A percentile compares a stretch with the other conserved stretches of the same genome.
These are phyloP conservation scores for Fagopyrum tataricum DNA, from an alignment of 148 eudicot species.

Conservation along the genomic window DNA sequence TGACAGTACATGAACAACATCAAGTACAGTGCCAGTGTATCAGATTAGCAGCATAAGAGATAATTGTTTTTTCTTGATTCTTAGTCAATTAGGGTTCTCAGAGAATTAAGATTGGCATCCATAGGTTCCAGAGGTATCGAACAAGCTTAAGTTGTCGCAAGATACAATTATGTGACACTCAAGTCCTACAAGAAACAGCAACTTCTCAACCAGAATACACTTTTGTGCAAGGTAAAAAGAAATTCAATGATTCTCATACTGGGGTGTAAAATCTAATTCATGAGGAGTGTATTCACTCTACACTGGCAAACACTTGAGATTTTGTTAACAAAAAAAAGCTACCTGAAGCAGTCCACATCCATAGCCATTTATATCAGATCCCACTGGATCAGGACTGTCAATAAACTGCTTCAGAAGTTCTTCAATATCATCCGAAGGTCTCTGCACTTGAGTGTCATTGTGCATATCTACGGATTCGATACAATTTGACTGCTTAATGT, in stretches of 20 bases:
- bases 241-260: not conserved
- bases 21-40: not conserved
- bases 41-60: not conserved
- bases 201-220: not conserved
- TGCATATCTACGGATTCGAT: slow-evolving; percentile 13
- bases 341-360: slow-evolving; percentile 29
- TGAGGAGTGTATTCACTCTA: not conserved
- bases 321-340: not conserved
- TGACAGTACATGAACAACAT: not conserved
- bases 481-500: slow-evolving; percentile 21
- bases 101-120: not conserved
- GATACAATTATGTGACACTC: not conserved
- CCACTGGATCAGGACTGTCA: slow-evolving; percentile 24
- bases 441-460: slow-evolving; percentile 16
- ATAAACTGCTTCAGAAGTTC: slow-evolving; percentile 36
- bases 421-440: slow-evolving; percentile 28
- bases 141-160: not conserved
- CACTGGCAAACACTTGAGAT: not conserved
- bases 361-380: slow-evolving; percentile 20
- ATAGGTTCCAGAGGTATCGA: not conserved
- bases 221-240: not conserved
- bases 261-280: not conserved
- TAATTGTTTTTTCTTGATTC: not conserved
- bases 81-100: not conserved
- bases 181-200: not conserved